A percentile compares a stretch with the other conserved stretches of the same genome.
Evolutionary conservation across 2,329 filamentous ascomycete species (phyloP).

Genomic region (Ceratocystis alfenasii): DNA sequence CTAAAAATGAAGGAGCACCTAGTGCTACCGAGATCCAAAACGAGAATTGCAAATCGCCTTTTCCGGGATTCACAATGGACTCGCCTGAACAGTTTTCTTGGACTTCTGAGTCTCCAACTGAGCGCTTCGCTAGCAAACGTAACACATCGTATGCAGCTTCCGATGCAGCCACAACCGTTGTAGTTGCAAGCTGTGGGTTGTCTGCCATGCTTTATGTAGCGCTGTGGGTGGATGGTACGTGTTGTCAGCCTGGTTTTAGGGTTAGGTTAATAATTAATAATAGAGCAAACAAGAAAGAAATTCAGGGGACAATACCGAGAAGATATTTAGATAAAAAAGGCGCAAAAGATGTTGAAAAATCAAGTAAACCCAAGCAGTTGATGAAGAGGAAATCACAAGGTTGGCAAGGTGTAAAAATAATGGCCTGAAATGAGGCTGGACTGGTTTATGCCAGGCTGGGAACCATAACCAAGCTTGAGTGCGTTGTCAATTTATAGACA

Average conservation of each 20-base stretch:
- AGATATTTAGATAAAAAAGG: background rate
- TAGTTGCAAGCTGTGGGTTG: conserved; percentile 4
- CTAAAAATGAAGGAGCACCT: conserved; percentile 57
- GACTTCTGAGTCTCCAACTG: conserved; percentile 5
- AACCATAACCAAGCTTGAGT: background rate
- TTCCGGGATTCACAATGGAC: conserved; percentile 22
- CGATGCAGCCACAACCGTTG: conserved; percentile 17
- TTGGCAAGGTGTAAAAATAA: conserved; percentile 1
- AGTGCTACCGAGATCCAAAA: conserved; percentile 50
- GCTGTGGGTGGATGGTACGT: background rate
- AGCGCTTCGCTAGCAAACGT: conserved; percentile 12
- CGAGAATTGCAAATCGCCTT: conserved; percentile 22
- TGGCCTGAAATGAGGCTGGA: conserved; percentile 9
- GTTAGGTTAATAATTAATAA: background rate
- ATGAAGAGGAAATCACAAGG: background rate
- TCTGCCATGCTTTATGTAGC: background rate
- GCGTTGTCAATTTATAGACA: conserved; percentile 3
- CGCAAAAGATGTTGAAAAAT: background rate
- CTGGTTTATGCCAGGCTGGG: conserved; percentile 4
- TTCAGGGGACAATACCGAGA: background rate
- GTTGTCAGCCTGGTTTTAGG: background rate
- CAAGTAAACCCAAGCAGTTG: background rate
- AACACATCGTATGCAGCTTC: conserved; percentile 17
- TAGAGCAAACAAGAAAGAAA: background rate
- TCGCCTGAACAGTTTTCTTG: conserved; percentile 23